A percentile compares a stretch with the other conserved stretches of the same genome.
Evolutionary conservation across 768 basidiomycete species (phyloP).

Genomic region (Cystobasidium onofrii): DNA sequence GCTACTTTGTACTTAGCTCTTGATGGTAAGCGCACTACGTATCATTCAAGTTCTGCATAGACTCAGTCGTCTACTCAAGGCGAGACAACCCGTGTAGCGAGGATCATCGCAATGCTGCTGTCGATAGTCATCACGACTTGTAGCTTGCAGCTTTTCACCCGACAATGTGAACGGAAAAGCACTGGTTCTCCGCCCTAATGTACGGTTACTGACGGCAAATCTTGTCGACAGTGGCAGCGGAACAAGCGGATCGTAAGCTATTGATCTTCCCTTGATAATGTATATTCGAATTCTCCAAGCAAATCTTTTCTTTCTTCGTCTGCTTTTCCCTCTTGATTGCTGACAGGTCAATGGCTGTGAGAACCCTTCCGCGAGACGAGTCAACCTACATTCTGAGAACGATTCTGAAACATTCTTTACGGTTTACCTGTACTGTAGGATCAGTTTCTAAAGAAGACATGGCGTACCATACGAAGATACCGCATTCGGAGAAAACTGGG

Average conservation of each 20-base stretch:
- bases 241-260: background rate
- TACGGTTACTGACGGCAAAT: too few species aligned
- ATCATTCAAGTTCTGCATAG: too few species aligned
- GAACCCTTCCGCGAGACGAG: too few species aligned
- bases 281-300: too few species aligned
- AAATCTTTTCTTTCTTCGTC: too few species aligned
- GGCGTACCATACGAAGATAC: slow-evolving; percentile 6
- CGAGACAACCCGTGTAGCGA: background rate
- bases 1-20: too few species aligned
- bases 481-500: slow-evolving; percentile 13
- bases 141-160: background rate
- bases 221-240: background rate
- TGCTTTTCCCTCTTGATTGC: too few species aligned
- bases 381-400: background rate
- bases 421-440: background rate
- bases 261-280: too few species aligned
- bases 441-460: slow-evolving; percentile 8
- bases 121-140: background rate
- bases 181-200: too few species aligned
- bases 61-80: too few species aligned
- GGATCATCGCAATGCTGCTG: slow-evolving; percentile 10
- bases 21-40: too few species aligned
- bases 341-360: slow-evolving; percentile 9
- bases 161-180: slow-evolving; percentile 8
- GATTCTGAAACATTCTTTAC: background rate